These are phyloP conservation scores for Hypsizygus ulmarius DNA, from an alignment of 1,284 basidiomycete genomes.

Conservation along the genomic window DNA sequence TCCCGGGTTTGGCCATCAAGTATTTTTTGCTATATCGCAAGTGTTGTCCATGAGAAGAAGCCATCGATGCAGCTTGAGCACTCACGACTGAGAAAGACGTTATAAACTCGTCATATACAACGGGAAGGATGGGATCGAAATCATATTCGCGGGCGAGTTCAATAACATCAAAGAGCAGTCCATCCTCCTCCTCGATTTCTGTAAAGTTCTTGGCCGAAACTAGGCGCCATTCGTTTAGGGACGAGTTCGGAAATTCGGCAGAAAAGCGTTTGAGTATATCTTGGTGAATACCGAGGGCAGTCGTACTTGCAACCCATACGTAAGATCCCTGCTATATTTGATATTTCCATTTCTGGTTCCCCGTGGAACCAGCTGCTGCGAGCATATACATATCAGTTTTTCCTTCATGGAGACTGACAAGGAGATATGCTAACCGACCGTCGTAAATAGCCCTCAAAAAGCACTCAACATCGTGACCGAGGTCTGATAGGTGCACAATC, in stretches of 20 bases:
- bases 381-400: neutral
- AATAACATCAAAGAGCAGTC: too few relatives aligned
- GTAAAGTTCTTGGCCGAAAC: too few relatives aligned
- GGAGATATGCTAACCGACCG: conserved; percentile 12
- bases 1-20: neutral
- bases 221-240: too few relatives aligned
- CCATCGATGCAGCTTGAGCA: neutral
- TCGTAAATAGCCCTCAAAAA: conserved; percentile 19
- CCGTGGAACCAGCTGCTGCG: neutral
- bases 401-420: neutral
- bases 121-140: too few relatives aligned
- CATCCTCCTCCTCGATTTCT: too few relatives aligned
- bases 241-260: too few relatives aligned
- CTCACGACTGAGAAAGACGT: neutral
- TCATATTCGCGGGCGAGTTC: too few relatives aligned
- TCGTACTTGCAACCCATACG: too few relatives aligned
- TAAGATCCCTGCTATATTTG: too few relatives aligned
- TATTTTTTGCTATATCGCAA: neutral
- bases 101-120: too few relatives aligned
- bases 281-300: too few relatives aligned
- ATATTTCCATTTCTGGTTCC: neutral
- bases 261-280: too few relatives aligned
- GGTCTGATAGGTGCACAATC: conserved; percentile 19
- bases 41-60: neutral
- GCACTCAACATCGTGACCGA: conserved; percentile 13